Conservation (phyloP, 192 early-diverging fungal genomes). For the Coemansia sp. region DNA sequence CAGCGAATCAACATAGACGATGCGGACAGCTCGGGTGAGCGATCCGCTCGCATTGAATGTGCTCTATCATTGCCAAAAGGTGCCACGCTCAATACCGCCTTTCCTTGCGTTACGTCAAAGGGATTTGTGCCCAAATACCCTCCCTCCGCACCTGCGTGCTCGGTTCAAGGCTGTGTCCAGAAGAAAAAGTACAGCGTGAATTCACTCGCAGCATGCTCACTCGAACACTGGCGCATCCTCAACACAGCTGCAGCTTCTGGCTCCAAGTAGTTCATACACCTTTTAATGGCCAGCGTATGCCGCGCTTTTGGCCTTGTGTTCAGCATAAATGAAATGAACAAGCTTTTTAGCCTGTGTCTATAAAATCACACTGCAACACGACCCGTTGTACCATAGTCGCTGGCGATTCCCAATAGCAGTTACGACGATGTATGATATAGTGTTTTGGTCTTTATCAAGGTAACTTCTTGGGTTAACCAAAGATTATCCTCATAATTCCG, state of each 20-base stretch:
- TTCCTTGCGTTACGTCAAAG: conserved; percentile 21
- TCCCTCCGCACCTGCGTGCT: conserved; percentile 51
- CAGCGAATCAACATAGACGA: conserved; percentile 17
- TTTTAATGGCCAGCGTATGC: too few species aligned
- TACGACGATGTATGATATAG: too few species aligned
- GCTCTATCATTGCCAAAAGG: conserved; percentile 21
- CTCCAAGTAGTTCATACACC: neutral
- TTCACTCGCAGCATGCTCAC: conserved; percentile 61
- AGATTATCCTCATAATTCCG: neutral
- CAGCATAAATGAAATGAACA: too few species aligned
- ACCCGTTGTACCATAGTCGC: conserved; percentile 5
- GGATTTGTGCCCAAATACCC: conserved; percentile 50
- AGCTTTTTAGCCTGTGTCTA: neutral
- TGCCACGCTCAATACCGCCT: conserved; percentile 19
- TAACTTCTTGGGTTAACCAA: too few species aligned
- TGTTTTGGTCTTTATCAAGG: too few species aligned
- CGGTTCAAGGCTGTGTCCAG: conserved; percentile 51
- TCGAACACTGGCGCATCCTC: conserved; percentile 59
- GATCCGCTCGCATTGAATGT: conserved; percentile 16
- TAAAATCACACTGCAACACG: too few species aligned
- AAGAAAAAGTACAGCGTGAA: conserved; percentile 62
- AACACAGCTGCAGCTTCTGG: neutral
- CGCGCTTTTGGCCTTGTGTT: too few species aligned
- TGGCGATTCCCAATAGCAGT: neutral
- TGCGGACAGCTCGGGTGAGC: neutral